These are phyloP conservation scores for Mycena indigotica DNA, from an alignment of 768 basidiomycete genomes.

Conservation along the genomic window DNA sequence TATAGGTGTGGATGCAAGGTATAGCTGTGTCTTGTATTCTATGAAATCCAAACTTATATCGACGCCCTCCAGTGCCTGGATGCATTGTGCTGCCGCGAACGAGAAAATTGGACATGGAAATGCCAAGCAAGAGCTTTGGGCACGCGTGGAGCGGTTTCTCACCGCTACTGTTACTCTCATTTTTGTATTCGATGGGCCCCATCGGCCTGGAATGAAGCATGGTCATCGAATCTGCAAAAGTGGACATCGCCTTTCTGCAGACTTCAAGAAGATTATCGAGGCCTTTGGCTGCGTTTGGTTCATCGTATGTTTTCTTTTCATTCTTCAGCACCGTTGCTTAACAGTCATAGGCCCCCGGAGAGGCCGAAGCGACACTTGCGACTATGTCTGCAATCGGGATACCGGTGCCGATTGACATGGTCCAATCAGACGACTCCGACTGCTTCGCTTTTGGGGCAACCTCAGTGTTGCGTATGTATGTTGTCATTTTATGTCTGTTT, in stretches of 20 bases:
- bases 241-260: constrained; percentile 27
- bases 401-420: constrained; percentile 41
- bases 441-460: constrained; percentile 50
- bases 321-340: not conserved
- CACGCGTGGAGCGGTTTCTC: constrained; percentile 39
- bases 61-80: constrained; percentile 13
- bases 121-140: constrained; percentile 43
- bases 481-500: too few relatives aligned
- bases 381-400: constrained; percentile 41
- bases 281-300: constrained; percentile 45
- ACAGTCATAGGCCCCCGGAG: constrained; percentile 50
- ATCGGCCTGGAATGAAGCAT: constrained; percentile 43
- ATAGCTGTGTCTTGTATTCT: not conserved
- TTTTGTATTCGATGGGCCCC: constrained; percentile 53
- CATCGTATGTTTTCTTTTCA: constrained; percentile 12
- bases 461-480: constrained; percentile 34
- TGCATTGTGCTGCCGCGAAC: constrained; percentile 13
- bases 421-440: constrained; percentile 54
- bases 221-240: constrained; percentile 31
- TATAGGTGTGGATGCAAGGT: constrained; percentile 44
- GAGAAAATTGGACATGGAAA: constrained; percentile 40
- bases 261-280: constrained; percentile 38
- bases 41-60: not conserved
- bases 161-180: constrained; percentile 43
- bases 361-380: constrained; percentile 58